Evolutionary conservation across 2,329 filamentous ascomycete species (phyloP).

Genomic region (Cercospora zeae-maydis): DNA sequence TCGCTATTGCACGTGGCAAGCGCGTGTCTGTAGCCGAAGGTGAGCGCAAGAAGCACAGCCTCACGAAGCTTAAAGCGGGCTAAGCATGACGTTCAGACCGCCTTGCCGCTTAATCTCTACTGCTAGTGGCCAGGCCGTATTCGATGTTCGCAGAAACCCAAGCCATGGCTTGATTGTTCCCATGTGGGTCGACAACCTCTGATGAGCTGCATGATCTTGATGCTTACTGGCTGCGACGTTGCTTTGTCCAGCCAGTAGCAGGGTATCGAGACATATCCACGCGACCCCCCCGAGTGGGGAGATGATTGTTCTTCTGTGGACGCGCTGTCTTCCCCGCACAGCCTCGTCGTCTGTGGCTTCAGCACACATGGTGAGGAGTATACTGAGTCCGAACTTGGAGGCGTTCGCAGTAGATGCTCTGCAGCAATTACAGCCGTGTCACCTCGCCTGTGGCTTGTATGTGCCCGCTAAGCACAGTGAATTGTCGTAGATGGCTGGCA

Average conservation of each 20-base stretch:
- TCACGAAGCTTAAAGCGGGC: neutral
- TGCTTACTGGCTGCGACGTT: neutral
- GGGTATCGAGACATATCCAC: neutral
- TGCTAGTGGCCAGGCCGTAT: conserved; percentile 3
- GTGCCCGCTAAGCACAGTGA: neutral
- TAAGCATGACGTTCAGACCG: conserved; percentile 2
- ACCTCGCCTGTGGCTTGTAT: neutral
- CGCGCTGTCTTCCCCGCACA: neutral
- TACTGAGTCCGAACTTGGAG: neutral
- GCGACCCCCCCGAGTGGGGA: no score
- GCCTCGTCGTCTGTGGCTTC: conserved; percentile 7
- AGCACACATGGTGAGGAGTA: neutral
- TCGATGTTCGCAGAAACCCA: neutral
- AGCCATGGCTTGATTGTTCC: neutral
- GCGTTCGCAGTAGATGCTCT: neutral
- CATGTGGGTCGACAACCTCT: neutral
- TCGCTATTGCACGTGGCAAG: neutral
- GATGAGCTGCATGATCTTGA: neutral
- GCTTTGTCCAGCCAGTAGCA: neutral
- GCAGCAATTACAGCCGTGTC: conserved; percentile 2
- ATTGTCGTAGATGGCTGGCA: neutral
- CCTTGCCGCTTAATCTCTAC: neutral
- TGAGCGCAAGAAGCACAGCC: neutral
- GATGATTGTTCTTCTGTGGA: no score
- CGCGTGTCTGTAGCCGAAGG: neutral